Conservation (phyloP, 2,329 filamentous ascomycete genomes). For the Talaromyces pinophilus region DNA sequence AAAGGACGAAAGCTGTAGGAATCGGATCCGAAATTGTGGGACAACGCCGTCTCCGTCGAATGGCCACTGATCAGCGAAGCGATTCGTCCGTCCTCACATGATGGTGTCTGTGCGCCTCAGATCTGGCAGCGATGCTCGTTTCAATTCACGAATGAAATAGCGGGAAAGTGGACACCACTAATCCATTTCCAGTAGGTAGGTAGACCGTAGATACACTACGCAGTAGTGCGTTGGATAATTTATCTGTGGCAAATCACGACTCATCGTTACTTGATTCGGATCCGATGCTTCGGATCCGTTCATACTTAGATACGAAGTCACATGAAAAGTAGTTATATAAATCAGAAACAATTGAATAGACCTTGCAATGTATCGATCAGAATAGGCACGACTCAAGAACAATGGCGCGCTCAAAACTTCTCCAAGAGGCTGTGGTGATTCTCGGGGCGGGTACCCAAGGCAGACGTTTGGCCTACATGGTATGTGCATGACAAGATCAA, state of each 20-base stretch:
- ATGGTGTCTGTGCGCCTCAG: not conserved
- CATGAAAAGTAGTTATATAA: not conserved
- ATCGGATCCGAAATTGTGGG: constrained; percentile 5
- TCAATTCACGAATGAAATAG: not conserved
- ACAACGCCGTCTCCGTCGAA: not conserved
- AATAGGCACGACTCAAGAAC: not conserved
- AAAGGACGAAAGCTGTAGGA: not conserved
- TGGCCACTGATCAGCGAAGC: not conserved
- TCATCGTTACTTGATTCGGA: not conserved
- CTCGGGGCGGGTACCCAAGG: constrained; percentile 41
- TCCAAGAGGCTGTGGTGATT: constrained; percentile 18
- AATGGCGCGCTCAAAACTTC: constrained; percentile 5
- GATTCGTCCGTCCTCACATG: not conserved
- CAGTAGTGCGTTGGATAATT: not conserved
- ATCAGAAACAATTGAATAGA: not conserved
- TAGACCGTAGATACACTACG: not conserved
- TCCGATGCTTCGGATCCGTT: not conserved
- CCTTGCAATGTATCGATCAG: not conserved
- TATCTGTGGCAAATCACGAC: not conserved
- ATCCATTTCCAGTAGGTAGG: not conserved
- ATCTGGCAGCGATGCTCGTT: not conserved
- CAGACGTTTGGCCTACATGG: constrained; percentile 41
- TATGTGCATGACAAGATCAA: constrained; percentile 24
- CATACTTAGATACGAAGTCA: not conserved
- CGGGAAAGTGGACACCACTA: not conserved